These are phyloP conservation scores for Flaveria floridana DNA, from an alignment of 140 eudicot genomes.

Conservation along the genomic window DNA sequence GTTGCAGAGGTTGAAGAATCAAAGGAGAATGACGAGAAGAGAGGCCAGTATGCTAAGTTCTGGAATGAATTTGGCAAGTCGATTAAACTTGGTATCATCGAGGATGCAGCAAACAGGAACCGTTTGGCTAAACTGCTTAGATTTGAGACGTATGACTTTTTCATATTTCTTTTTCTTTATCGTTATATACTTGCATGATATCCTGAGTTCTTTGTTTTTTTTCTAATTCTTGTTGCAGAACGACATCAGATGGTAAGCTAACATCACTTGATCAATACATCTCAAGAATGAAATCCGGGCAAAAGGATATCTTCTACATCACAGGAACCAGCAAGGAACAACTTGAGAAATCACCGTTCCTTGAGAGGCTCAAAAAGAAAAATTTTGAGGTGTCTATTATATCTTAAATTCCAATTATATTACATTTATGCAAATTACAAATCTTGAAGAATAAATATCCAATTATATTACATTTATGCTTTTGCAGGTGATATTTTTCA, in stretches of 20 bases:
- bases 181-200: neutral
- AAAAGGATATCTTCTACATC: conserved; percentile 91
- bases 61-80: conserved; percentile 99
- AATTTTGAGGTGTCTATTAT: conserved; percentile 42
- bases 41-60: conserved; percentile 88
- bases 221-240: conserved; percentile 40
- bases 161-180: neutral
- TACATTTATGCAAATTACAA: neutral
- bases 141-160: conserved; percentile 64
- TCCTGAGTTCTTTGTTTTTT: neutral
- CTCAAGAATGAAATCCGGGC: conserved; percentile 89
- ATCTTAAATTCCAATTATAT: neutral
- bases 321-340: conserved; percentile 94
- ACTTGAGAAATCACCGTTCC: conserved; percentile 92
- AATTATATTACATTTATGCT: neutral
- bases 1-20: conserved; percentile 83
- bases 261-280: conserved; percentile 93
- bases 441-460: neutral
- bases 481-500: conserved; percentile 61
- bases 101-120: conserved; percentile 94
- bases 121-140: conserved; percentile 94
- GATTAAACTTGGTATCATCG: conserved; percentile 86
- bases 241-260: conserved; percentile 82
- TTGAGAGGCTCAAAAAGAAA: conserved; percentile 81
- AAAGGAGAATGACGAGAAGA: conserved; percentile 71